A percentile compares a stretch with the other conserved stretches of the same genome.
Conservation (phyloP, 495 filamentous ascomycete species). For the Neurospora sp. region DNA sequence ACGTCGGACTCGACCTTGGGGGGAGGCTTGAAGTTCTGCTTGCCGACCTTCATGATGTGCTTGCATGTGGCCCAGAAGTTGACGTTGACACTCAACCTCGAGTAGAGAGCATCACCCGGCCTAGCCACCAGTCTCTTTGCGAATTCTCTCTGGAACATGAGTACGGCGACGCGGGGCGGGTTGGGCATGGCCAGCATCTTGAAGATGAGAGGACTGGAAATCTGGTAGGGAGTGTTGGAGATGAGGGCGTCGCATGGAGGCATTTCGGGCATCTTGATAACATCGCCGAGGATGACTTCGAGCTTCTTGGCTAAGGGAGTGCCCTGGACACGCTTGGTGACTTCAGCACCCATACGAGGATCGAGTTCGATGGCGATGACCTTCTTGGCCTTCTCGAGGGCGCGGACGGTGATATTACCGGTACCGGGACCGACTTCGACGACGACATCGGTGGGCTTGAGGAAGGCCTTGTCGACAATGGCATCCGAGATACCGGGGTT, state of each 20-base stretch:
- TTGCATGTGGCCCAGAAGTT: conserved; percentile 88
- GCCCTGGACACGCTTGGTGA: conserved; percentile 88
- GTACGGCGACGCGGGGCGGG: conserved; percentile 65
- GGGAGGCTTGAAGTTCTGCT: conserved; percentile 91
- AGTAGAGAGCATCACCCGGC: conserved; percentile 66
- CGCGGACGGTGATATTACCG: conserved; percentile 63
- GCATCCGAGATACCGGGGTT: conserved; percentile 87
- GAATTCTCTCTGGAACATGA: conserved; percentile 52
- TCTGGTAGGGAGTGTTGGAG: conserved; percentile 89
- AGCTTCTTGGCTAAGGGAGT: conserved; percentile 69
- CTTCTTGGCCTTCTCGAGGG: conserved; percentile 76
- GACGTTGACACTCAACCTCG: conserved; percentile 76
- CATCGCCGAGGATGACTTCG: conserved; percentile 81
- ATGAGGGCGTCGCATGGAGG: conserved; percentile 89
- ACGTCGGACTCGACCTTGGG: conserved; percentile 75
- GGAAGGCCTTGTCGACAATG: conserved; percentile 72
- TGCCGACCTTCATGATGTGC: conserved; percentile 84
- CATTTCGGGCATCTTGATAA: conserved; percentile 72
- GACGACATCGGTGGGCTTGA: conserved; percentile 78
- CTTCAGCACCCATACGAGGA: conserved; percentile 91
- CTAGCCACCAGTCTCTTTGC: conserved; percentile 22
- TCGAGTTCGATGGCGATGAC: conserved; percentile 86
- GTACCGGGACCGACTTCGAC: conserved; percentile 33
- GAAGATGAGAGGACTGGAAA: conserved; percentile 83
- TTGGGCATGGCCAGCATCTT: conserved; percentile 70